Evolutionary conservation across 1,284 basidiomycete genomes (phyloP).

Genomic region (Trichosporon coremiiforme): DNA sequence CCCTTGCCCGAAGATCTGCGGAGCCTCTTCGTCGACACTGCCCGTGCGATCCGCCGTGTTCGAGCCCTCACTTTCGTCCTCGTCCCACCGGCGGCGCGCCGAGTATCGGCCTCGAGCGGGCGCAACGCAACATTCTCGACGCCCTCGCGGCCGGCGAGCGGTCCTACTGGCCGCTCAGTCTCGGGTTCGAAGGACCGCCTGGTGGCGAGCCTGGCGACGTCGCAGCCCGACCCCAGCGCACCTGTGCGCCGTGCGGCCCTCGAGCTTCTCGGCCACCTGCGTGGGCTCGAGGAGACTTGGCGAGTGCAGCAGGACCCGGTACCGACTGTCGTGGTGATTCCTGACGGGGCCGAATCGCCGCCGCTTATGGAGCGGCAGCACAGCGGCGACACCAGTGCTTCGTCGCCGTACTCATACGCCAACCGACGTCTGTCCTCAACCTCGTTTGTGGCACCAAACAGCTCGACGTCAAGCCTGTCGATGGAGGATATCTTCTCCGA

Average conservation of each 20-base stretch:
- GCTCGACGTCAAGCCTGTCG: conserved; percentile 16
- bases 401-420: conserved; percentile 8
- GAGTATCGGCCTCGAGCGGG: conserved; percentile 21
- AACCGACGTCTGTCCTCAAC: conserved; percentile 19
- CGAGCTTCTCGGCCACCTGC: conserved; percentile 47
- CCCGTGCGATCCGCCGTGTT: conserved; percentile 43
- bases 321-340: conserved; percentile 26
- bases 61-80: conserved; percentile 40
- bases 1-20: conserved; percentile 25
- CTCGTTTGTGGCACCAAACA: conserved; percentile 4
- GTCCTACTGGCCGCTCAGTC: conserved; percentile 12
- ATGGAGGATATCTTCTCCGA: conserved; percentile 37
- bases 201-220: background rate
- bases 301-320: conserved; percentile 29
- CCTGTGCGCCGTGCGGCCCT: conserved; percentile 43
- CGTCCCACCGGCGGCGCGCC: conserved; percentile 19
- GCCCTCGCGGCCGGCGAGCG: conserved; percentile 41
- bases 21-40: conserved; percentile 34
- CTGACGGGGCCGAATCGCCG: conserved; percentile 15
- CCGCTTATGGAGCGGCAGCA: background rate
- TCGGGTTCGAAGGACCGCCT: conserved; percentile 1
- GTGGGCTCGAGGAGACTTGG: conserved; percentile 48
- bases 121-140: conserved; percentile 36
- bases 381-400: background rate
- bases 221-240: conserved; percentile 21